Conservation (phyloP, 2,329 filamentous ascomycete genomes). For the Davidsoniella australis region DNA sequence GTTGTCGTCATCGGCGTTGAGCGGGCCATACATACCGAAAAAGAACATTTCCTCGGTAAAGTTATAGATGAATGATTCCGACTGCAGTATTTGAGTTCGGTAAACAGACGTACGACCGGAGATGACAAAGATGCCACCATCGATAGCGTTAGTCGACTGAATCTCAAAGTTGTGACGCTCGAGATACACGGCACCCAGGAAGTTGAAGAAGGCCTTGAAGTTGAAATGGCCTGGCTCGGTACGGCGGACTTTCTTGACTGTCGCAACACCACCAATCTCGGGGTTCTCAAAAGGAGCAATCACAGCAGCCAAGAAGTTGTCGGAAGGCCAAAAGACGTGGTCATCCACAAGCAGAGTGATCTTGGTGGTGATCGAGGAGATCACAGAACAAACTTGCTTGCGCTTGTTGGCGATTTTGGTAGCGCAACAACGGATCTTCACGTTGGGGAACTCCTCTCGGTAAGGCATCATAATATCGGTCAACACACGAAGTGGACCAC, state of each 20-base stretch:
- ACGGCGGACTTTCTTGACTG: slow-evolving; percentile 35
- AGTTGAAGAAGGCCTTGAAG: slow-evolving; percentile 28
- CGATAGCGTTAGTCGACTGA: slow-evolving; percentile 35
- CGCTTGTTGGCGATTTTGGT: slow-evolving; percentile 29
- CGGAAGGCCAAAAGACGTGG: slow-evolving; percentile 32
- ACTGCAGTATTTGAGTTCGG: slow-evolving; percentile 31
- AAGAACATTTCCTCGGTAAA: slow-evolving; percentile 36
- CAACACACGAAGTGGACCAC: slow-evolving; percentile 15
- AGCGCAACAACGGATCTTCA: slow-evolving; percentile 19
- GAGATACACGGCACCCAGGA: slow-evolving; percentile 41
- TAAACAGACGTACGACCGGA: slow-evolving; percentile 37
- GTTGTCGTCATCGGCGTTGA: slow-evolving; percentile 44
- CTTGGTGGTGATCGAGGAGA: slow-evolving; percentile 21
- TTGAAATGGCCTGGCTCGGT: slow-evolving; percentile 17
- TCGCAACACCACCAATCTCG: slow-evolving; percentile 36
- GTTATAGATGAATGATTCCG: slow-evolving; percentile 23
- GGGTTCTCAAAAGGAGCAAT: slow-evolving; percentile 28
- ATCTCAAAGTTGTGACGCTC: slow-evolving; percentile 47
- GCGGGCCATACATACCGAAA: slow-evolving; percentile 24
- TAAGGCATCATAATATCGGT: slow-evolving; percentile 11
- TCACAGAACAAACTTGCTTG: slow-evolving; percentile 26
- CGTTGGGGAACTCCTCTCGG: slow-evolving; percentile 4
- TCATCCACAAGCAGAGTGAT: slow-evolving; percentile 34
- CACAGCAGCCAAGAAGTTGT: slow-evolving; percentile 24
- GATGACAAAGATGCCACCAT: slow-evolving; percentile 41